Percentiles rank a stretch among this genome's conserved stretches.
Conservation (phyloP, 106 monocot genomes). For the Gastrodia elata region DNA sequence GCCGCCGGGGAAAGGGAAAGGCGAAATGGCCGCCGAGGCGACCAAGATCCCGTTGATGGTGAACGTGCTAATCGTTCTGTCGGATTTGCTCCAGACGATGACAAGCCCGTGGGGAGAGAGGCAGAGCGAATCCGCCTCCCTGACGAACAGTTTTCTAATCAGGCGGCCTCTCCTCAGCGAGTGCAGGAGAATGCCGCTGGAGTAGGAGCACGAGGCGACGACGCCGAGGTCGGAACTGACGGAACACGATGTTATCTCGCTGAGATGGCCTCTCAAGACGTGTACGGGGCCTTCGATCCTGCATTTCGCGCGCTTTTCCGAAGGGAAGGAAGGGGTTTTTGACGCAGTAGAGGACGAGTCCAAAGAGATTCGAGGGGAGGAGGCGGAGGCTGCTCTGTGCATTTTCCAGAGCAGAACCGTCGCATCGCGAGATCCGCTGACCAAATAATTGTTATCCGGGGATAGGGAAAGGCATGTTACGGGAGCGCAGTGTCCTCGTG, state of each 20-base stretch:
- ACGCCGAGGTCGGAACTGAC: slow-evolving; percentile 77
- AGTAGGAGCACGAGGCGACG: slow-evolving; percentile 58
- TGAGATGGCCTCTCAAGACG: slow-evolving; percentile 91
- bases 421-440: slow-evolving; percentile 80
- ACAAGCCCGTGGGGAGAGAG: slow-evolving; percentile 74
- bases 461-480: slow-evolving; percentile 82
- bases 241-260: slow-evolving; percentile 58
- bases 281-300: slow-evolving; percentile 88
- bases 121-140: slow-evolving; percentile 46
- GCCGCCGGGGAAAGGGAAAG: slow-evolving; percentile 42
- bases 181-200: slow-evolving; percentile 66
- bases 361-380: slow-evolving; percentile 16
- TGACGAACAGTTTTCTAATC: slow-evolving; percentile 49
- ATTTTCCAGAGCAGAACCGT: slow-evolving; percentile 90
- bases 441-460: slow-evolving; percentile 62
- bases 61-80: slow-evolving; percentile 57
- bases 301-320: slow-evolving; percentile 21
- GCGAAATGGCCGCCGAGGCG: slow-evolving; percentile 34
- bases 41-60: slow-evolving; percentile 79
- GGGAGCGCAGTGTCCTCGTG: slow-evolving; percentile 61
- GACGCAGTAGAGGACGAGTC: slow-evolving; percentile 27
- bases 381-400: slow-evolving; percentile 27
- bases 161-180: slow-evolving; percentile 70
- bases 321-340: slow-evolving; percentile 27
- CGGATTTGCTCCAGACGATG: slow-evolving; percentile 52